Base-by-base conservation (phyloP, 164 flowering plant species). In the Magnolia sinica region DNA sequence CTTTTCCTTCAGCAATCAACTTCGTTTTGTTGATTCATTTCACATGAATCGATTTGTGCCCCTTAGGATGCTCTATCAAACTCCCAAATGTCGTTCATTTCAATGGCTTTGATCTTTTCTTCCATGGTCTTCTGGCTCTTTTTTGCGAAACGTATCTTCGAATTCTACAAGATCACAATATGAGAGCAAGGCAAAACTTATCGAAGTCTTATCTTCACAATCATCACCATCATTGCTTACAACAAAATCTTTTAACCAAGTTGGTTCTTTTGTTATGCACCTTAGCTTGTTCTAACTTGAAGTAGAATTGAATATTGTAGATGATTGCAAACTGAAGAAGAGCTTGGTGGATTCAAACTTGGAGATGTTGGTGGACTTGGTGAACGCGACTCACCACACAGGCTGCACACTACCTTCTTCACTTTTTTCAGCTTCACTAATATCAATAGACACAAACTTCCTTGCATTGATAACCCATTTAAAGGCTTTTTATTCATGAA, bases 21-120 rank as follows among this genome's bases (percentile, higher is more conserved):
- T 70, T 70, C 37, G 72, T 70, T 29, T 70, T 70, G 72, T 8
- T 31, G n/a, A 70, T 55, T 55, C 51, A 70, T 29, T 70, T 70
- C 8, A 49, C 72, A 70, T 51, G 22, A 70, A 70, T 70, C 3
- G 5, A 20, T 29, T 70, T 70, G 29, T 67, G 70, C 72, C 29
- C 68, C n/a, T 22, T 20, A 1, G 24, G 68, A 64, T 22, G 68
- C 2, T 70, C 22, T 3, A 20, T 67, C 70, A 23, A 23, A 37
- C 31, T 67, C 70, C 0, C 16, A 67, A 67, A 11, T 67, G 45
- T 67, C 27, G 45, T 67, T 23, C 18, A 8, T 23, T 59, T 67
- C 24, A 14, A 67, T 22, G 23, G 31, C 37, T 59, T 37, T 37
- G 45, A 37, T 37, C 45, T 37, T 37, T 5, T 37, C 45, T 37